Percentiles rank a stretch among this genome's conserved stretches.
Conservation (phyloP, 169 alveolate species). For the Babesia ovis region DNA sequence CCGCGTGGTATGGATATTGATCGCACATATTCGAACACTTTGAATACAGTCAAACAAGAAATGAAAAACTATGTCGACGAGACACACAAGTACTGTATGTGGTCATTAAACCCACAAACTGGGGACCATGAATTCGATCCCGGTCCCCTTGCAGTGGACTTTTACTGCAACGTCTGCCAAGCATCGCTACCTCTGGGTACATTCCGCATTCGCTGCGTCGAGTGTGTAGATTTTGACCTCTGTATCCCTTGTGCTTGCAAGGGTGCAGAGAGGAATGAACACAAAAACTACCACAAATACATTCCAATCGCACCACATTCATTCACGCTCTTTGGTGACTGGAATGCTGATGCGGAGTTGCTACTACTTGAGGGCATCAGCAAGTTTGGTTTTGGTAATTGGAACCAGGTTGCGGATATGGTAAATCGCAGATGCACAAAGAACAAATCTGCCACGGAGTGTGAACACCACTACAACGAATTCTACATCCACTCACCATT, state of each 20-base stretch:
- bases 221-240: conserved; percentile 82
- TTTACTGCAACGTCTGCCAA: conserved; percentile 61
- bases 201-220: conserved; percentile 77
- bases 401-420: conserved; percentile 74
- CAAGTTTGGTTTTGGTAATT: conserved; percentile 85
- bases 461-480: conserved; percentile 74
- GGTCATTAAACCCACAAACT: conserved; percentile 32
- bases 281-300: conserved; percentile 72
- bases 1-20: no score
- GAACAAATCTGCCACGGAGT: conserved; percentile 67
- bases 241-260: conserved; percentile 81
- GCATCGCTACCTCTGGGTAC: conserved; percentile 52
- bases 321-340: conserved; percentile 74
- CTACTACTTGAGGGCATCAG: conserved; percentile 84
- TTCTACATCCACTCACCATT: conserved; percentile 50
- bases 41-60: neutral
- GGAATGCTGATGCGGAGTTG: conserved; percentile 87
- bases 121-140: conserved; percentile 61
- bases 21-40: no score
- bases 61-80: conserved; percentile 1
- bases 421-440: conserved; percentile 44
- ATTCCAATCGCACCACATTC: conserved; percentile 82
- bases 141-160: conserved; percentile 58
- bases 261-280: conserved; percentile 65
- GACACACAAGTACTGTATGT: conserved; percentile 5